phyloP scores from a whole-genome alignment of 139 green algal species.

The Diplosphaera chodatii region DNA sequence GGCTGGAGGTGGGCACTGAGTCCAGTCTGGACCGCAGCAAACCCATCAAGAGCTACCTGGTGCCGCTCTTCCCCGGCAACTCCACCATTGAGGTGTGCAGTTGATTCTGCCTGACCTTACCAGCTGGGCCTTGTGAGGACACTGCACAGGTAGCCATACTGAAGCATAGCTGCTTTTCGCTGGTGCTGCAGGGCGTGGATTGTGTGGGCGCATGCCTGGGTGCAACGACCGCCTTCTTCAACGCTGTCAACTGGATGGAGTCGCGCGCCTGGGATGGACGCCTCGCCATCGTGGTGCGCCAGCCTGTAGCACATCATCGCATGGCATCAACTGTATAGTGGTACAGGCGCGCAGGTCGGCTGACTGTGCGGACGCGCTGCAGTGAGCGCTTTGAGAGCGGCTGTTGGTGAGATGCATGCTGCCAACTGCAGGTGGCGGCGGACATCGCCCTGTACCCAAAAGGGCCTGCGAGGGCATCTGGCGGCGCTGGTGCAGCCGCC shows the following conservation, averaged over 20 bases:
- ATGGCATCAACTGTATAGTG: too few relatives aligned
- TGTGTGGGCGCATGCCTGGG: slow-evolving; percentile 80
- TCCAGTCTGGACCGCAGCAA: slow-evolving; percentile 69
- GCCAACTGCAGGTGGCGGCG: too few relatives aligned
- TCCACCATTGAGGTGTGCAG: slow-evolving; percentile 60
- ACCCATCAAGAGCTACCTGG: slow-evolving; percentile 73
- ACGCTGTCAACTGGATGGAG: slow-evolving; percentile 68
- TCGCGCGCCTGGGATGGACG: slow-evolving; percentile 67
- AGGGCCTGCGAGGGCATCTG: slow-evolving; percentile 50
- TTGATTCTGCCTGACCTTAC: too few relatives aligned
- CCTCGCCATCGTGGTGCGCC: slow-evolving; percentile 72
- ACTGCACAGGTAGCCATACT: too few relatives aligned
- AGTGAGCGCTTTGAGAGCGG: too few relatives aligned
- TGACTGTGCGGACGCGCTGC: too few relatives aligned
- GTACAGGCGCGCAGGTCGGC: too few relatives aligned
- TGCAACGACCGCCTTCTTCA: slow-evolving; percentile 74
- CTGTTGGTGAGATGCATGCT: too few relatives aligned
- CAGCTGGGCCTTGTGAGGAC: too few relatives aligned
- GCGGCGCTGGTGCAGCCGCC: slow-evolving; percentile 72
- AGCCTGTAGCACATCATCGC: too few relatives aligned
- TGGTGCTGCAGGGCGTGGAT: slow-evolving; percentile 72
- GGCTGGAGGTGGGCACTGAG: slow-evolving; percentile 78
- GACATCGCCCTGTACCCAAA: slow-evolving; percentile 68
- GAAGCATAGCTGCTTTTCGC: not conserved
- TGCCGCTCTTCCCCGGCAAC: slow-evolving; percentile 64